Conservation (phyloP, 2,329 filamentous ascomycete species). For the Claviceps sp. region DNA sequence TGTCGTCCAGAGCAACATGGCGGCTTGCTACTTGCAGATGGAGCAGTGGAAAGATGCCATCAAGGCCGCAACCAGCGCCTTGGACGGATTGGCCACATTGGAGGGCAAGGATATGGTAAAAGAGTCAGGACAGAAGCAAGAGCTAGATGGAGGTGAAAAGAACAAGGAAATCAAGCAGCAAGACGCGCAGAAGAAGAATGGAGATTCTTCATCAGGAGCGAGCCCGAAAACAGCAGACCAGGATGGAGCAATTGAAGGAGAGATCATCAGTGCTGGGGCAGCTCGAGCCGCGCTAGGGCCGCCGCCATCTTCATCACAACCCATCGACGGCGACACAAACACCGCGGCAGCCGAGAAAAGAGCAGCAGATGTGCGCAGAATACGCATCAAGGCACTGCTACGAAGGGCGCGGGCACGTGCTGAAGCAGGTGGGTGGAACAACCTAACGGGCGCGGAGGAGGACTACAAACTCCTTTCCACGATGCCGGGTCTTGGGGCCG, state of each 20-base stretch:
- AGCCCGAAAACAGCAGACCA: conserved; percentile 26
- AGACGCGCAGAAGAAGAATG: no score
- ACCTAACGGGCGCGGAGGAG: conserved; percentile 60
- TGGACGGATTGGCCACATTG: conserved; percentile 59
- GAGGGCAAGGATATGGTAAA: conserved; percentile 13
- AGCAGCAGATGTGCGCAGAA: conserved; percentile 54
- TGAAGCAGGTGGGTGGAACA: conserved; percentile 64
- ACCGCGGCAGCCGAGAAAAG: conserved; percentile 11
- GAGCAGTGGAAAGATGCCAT: conserved; percentile 75
- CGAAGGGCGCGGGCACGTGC: conserved; percentile 61
- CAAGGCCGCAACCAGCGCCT: conserved; percentile 54
- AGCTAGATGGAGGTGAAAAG: conserved; percentile 18
- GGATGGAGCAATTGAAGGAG: conserved; percentile 32
- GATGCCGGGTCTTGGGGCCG: conserved; percentile 41
- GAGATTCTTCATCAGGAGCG: background rate
- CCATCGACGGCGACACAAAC: background rate
- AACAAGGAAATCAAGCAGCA: no score
- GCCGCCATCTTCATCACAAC: conserved; percentile 1
- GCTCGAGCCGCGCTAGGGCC: conserved; percentile 30
- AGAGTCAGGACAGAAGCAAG: conserved; percentile 33
- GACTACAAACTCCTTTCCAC: conserved; percentile 60
- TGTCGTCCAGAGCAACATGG: conserved; percentile 76
- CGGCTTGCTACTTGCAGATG: conserved; percentile 77
- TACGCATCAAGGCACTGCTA: conserved; percentile 72
- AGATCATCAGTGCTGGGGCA: conserved; percentile 47